Conservation (phyloP, 495 filamentous ascomycete genomes). For the Trichoderma asperelloides region DNA sequence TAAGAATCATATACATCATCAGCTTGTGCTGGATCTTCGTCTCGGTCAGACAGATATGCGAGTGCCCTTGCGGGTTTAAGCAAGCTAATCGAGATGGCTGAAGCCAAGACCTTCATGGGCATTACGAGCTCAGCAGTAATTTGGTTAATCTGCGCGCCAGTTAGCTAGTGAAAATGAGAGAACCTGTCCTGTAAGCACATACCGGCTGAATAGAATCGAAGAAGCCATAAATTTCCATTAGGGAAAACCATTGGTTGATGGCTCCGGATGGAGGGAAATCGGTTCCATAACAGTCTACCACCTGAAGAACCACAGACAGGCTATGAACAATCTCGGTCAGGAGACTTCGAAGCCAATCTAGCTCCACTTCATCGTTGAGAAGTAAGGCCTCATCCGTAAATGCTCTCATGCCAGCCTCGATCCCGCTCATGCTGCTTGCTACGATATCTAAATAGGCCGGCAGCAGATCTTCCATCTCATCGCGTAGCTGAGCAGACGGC, state of each 20-base stretch:
- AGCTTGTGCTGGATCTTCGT: constrained; percentile 29
- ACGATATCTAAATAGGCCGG: constrained; percentile 31
- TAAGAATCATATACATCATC: constrained; percentile 20
- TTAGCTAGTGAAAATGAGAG: neutral
- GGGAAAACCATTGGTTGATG: constrained; percentile 58
- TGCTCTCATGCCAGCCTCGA: constrained; percentile 19
- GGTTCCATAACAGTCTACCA: constrained; percentile 47
- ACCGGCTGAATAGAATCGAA: constrained; percentile 51
- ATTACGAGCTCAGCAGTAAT: constrained; percentile 45
- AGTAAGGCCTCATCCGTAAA: constrained; percentile 21
- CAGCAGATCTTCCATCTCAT: constrained; percentile 27
- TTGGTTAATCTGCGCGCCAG: constrained; percentile 21
- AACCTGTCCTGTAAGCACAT: constrained; percentile 22
- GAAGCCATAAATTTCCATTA: constrained; percentile 58
- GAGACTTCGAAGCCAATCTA: constrained; percentile 52
- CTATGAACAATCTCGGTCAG: constrained; percentile 63
- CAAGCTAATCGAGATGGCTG: constrained; percentile 64
- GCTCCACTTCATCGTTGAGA: constrained; percentile 42
- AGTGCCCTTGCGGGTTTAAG: constrained; percentile 55
- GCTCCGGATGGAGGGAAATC: constrained; percentile 51
- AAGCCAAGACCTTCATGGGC: constrained; percentile 57
- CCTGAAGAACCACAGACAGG: constrained; percentile 63
- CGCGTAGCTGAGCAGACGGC: neutral
- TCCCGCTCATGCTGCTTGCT: constrained; percentile 24
- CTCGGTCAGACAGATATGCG: constrained; percentile 17